These are phyloP conservation scores for Colletotrichum abscissum DNA, from an alignment of 2,329 filamentous ascomycete genomes.

Conservation along the genomic window DNA sequence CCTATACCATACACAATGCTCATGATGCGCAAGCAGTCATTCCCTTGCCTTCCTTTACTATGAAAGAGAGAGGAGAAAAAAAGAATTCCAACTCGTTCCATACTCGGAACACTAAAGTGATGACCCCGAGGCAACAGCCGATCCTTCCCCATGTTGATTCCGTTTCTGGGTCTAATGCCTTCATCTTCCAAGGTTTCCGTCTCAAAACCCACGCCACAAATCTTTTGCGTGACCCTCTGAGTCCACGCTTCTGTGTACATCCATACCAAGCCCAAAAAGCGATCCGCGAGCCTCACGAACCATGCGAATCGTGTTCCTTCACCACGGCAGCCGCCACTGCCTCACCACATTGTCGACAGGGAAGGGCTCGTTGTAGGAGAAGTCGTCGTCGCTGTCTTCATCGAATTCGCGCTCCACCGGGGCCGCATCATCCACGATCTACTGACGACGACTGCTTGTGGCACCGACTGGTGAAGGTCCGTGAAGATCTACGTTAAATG, in stretches of 20 bases:
- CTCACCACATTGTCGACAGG: no score
- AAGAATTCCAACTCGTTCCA: background rate
- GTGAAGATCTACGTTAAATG: constrained; percentile 53
- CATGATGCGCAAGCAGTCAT: constrained; percentile 30
- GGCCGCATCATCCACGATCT: background rate
- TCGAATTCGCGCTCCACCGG: background rate
- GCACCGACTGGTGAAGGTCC: constrained; percentile 35
- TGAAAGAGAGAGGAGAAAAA: background rate
- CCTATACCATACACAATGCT: constrained; percentile 32
- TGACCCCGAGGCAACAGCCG: background rate
- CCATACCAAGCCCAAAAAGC: background rate
- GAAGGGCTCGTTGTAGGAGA: no score
- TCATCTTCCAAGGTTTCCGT: background rate
- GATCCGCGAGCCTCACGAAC: background rate
- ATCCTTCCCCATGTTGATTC: background rate
- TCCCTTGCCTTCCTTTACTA: background rate
- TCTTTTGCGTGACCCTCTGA: background rate
- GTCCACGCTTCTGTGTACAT: background rate
- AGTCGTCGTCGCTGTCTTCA: background rate
- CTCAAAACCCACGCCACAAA: background rate
- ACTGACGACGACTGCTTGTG: constrained; percentile 41
- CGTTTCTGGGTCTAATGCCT: background rate
- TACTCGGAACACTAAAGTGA: background rate
- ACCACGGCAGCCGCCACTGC: no score
- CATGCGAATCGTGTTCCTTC: background rate